Percentiles rank a stretch among this genome's conserved stretches.
Conservation (phyloP, 2,329 filamentous ascomycete species). For the Phoma sp. region DNA sequence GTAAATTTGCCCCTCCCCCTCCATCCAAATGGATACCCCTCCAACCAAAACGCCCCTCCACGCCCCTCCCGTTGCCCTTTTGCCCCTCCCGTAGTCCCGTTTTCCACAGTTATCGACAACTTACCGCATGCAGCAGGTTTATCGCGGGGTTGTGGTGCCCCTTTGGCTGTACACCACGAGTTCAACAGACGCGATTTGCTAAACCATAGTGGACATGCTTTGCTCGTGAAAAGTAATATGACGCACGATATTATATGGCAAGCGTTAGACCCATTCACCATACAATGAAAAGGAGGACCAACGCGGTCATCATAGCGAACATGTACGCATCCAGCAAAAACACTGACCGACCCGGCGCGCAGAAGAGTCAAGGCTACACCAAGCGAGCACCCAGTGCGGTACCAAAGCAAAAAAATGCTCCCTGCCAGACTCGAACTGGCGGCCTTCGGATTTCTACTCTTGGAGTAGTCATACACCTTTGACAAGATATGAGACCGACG, state of each 20-base stretch:
- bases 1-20: constrained; percentile 3
- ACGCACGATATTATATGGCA: too few relatives aligned
- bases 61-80: constrained; percentile 1
- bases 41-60: background rate
- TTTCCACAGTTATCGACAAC: background rate
- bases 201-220: background rate
- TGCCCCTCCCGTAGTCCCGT: constrained; percentile 11
- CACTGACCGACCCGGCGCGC: too few relatives aligned
- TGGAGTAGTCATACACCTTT: constrained; percentile 35
- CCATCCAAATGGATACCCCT: constrained; percentile 1
- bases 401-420: constrained; percentile 17
- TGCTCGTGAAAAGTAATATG: background rate
- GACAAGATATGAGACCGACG: constrained; percentile 43
- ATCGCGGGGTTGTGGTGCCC: constrained; percentile 3
- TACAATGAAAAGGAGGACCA: too few relatives aligned
- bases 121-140: constrained; percentile 3
- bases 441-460: constrained; percentile 42
- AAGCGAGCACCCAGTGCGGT: too few relatives aligned
- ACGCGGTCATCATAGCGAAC: too few relatives aligned
- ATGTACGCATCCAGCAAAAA: too few relatives aligned
- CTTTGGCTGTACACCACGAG: background rate
- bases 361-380: too few relatives aligned
- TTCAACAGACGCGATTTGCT: background rate
- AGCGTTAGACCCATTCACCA: too few relatives aligned
- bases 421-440: constrained; percentile 47